Conservation (phyloP, 1,139 yeast genomes). For the Hansenula sp. region DNA sequence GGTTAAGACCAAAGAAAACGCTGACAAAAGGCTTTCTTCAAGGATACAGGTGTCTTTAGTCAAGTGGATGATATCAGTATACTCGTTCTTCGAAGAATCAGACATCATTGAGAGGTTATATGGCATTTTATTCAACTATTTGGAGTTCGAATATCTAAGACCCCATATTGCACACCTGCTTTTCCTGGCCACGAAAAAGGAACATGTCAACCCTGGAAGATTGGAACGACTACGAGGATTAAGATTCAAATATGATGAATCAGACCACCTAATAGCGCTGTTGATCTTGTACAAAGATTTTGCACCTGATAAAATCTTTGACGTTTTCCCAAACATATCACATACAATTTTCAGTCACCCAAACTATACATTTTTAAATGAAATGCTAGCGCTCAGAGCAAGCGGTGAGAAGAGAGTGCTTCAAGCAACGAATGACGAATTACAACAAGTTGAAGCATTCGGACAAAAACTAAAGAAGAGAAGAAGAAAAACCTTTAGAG, state of each 20-base stretch:
- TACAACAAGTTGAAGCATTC: constrained; percentile 9
- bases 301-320: constrained; percentile 24
- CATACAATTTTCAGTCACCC: constrained; percentile 27
- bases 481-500: constrained; percentile 4
- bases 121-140: constrained; percentile 36
- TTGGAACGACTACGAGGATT: constrained; percentile 31
- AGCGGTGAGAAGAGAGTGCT: background rate
- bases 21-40: constrained; percentile 13
- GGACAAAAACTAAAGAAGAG: constrained; percentile 14
- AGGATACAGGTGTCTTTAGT: constrained; percentile 31
- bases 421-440: constrained; percentile 5
- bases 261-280: constrained; percentile 28
- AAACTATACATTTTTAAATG: constrained; percentile 15
- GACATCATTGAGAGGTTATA: constrained; percentile 25
- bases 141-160: constrained; percentile 42
- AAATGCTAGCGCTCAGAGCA: constrained; percentile 7
- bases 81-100: constrained; percentile 26
- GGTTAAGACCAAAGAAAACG: constrained; percentile 17
- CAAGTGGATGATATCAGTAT: constrained; percentile 37
- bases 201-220: constrained; percentile 34
- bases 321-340: constrained; percentile 22
- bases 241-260: constrained; percentile 28
- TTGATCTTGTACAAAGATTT: constrained; percentile 26
- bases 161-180: constrained; percentile 40
- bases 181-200: constrained; percentile 30